Base-by-base conservation (phyloP, 306 rosid species). In the Sophora flavescens region DNA sequence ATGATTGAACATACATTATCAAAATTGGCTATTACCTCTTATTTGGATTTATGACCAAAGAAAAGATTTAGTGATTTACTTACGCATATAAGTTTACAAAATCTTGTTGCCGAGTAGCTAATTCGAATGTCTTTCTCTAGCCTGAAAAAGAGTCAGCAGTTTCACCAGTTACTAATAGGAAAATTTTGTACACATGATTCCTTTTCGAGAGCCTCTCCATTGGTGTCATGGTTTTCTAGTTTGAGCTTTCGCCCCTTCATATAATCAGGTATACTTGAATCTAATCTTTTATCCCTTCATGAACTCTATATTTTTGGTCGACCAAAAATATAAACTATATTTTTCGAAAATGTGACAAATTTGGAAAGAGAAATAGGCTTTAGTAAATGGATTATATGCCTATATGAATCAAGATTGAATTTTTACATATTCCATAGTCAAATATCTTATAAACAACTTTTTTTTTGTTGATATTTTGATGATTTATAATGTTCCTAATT, bases 101-200 rank as follows among this genome's bases (percentile, higher is more conserved):
- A 84, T 86, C 97, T 87, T 70, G 90, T 86, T 61, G 71, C 79
- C 3, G 85, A 82, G 89, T 94, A 94, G 76, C 89, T 94, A 33
- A 94, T 85, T 30, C 98, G 87, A 63, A 84, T 89, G 85, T 91
- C 96, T 70, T 94, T 94, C 86, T 94, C 96, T 75, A 94, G 82
- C 88, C 97, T 94, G 89, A n/a, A 62, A 70, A 75, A 70, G 39
- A 18, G 50, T 11, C 33, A 6, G 39, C 70, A 50, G 41, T 47
- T 79, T 79, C 16, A n/a, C n/a, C n/a, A 50, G 69, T 80, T 11
- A 50, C 50, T 22, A 28, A 28, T 18, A 56, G 5, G 16, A 18
- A 52, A 73, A 8, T 16, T 71, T 5, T 51, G 61, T 16, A 3
- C 60, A 22, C 8, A 9, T 6, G 10, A 12, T 32, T 59, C 65